A percentile compares a stretch with the other conserved stretches of the same genome.
Conservation (phyloP, 2,329 filamentous ascomycete species). For the Penicillium sp. region DNA sequence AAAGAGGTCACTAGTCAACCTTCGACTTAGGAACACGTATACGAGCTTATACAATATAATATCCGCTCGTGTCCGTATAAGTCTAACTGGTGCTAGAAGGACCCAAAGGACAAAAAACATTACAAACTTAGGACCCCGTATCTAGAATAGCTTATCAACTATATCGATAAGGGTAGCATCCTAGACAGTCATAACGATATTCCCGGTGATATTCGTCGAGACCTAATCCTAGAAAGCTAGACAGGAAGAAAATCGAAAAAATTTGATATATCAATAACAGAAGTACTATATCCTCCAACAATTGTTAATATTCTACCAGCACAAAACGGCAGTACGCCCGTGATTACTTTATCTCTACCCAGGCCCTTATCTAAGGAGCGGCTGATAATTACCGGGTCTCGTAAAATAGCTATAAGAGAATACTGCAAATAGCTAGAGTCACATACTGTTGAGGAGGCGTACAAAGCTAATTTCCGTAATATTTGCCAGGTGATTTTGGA, state of each 20-base stretch:
- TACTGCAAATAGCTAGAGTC: constrained; percentile 10
- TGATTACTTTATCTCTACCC: constrained; percentile 5
- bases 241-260: constrained; percentile 9
- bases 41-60: constrained; percentile 1
- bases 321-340: constrained; percentile 1
- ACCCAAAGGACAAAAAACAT: constrained; percentile 11
- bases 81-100: constrained; percentile 8
- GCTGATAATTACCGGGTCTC: constrained; percentile 13
- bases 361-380: constrained; percentile 1
- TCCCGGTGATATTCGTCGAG: constrained; percentile 6
- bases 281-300: constrained; percentile 9
- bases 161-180: constrained; percentile 7
- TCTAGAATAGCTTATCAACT: constrained; percentile 4
- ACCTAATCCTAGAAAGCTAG: constrained; percentile 3
- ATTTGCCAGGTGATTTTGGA: no score
- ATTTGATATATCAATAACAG: constrained; percentile 1
- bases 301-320: constrained; percentile 11
- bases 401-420: constrained; percentile 12
- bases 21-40: constrained; percentile 2
- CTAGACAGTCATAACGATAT: constrained; percentile 7
- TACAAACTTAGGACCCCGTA: constrained; percentile 6
- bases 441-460: no score
- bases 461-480: no score
- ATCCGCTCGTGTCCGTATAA: constrained; percentile 3
- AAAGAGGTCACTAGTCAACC: no score